These are phyloP conservation scores for Boletus sp. DNA, from an alignment of 768 basidiomycete species.

Conservation along the genomic window DNA sequence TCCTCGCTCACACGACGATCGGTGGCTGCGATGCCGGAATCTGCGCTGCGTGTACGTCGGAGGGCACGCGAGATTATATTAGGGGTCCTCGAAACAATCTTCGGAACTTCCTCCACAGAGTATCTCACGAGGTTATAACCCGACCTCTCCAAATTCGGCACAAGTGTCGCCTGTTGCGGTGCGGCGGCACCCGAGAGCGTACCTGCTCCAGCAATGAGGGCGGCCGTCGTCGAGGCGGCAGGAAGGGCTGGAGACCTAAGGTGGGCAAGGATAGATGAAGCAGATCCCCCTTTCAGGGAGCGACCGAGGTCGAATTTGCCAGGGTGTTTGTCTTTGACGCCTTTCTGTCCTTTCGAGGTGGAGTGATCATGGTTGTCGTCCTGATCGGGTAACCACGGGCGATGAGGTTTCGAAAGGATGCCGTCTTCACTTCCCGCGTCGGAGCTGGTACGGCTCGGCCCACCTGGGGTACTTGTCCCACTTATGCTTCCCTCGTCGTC, in stretches of 20 bases:
- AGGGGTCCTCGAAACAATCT: neutral
- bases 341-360: neutral
- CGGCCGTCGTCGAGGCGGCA: conserved; percentile 35
- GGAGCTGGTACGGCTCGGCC: conserved; percentile 21
- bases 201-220: conserved; percentile 68
- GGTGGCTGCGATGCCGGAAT: conserved; percentile 6
- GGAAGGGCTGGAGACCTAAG: conserved; percentile 21
- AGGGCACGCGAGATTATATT: neutral
- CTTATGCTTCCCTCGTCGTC: conserved; percentile 29
- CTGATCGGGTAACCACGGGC: conserved; percentile 20
- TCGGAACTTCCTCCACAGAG: conserved; percentile 16
- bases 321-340: neutral
- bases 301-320: conserved; percentile 14
- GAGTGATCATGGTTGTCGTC: conserved; percentile 1
- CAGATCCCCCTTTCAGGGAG: conserved; percentile 19
- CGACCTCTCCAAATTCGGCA: conserved; percentile 56
- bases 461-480: conserved; percentile 18
- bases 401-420: conserved; percentile 16
- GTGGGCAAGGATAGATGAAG: conserved; percentile 26
- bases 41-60: conserved; percentile 10
- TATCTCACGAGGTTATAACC: conserved; percentile 68
- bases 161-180: conserved; percentile 44
- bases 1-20: neutral
- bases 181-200: conserved; percentile 61
- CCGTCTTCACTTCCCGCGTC: conserved; percentile 17